Evolutionary conservation across 2,329 filamentous ascomycete genomes (phyloP), one percentile per base, ranked within the genome.

Genomic region (Talaromyces sp.): DNA sequence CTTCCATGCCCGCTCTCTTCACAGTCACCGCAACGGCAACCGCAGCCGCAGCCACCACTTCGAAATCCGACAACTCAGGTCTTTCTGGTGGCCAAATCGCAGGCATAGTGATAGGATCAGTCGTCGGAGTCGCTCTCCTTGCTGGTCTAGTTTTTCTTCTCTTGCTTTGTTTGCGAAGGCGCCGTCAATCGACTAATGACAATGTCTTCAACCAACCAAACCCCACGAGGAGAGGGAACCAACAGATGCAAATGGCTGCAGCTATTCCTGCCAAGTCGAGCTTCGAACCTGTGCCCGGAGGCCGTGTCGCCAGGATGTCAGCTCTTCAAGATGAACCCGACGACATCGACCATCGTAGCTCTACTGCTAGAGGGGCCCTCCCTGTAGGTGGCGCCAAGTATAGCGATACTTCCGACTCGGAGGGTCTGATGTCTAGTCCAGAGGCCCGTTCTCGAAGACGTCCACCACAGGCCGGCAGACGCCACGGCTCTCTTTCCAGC

Each of bases 271-370:
- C 63, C 51, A 69, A 70, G 60, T 75, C 71, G 65, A 87, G 85
- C 46, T 89, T 90, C 65, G 88, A 91, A 67, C 84, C 92, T 17
- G 81, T 95, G 11, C 90, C 92, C 6, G 92, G 92, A 50, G 92
- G 91, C 31, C 88, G 94, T 63, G 94, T 99, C 61, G 91, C 94
- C 43, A 88, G 94, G 59, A 97, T 99, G 94, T 92, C 93, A 43
- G 94, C 94, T 35, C 77, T 99, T 57, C 93, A 97, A 76, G 88
- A 87, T 5, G 85, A 88, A 58, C 85, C 86, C 0, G 85, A 82
- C 61, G 83, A 86, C 24, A 85, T 83, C 60, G 81, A 73, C 70
- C 78, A 27, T 21, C 53, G 41, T 4, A 56, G 51, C 35, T 38
- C 35, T n/a, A 56, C 59, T 52, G 52, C 43, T 12, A 54, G 75